Percentiles rank a stretch among this genome's conserved stretches.
phyloP scores from a whole-genome alignment of 1,284 basidiomycete species.

The Kwoniella shivajii region DNA sequence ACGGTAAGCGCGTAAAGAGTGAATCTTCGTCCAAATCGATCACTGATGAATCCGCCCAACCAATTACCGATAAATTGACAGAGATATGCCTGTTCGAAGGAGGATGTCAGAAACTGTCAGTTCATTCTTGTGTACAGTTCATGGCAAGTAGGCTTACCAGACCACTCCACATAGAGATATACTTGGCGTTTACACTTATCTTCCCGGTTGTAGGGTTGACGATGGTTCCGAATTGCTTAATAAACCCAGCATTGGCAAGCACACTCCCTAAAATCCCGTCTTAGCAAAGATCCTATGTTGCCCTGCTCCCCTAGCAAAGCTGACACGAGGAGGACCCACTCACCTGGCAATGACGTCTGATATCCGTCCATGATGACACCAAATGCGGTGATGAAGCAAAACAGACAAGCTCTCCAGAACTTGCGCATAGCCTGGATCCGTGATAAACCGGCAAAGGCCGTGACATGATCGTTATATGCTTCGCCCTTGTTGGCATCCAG shows the following conservation, averaged over 20 bases:
- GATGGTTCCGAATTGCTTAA: slow-evolving; percentile 18
- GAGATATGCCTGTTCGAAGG: slow-evolving; percentile 1
- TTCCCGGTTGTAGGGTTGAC: slow-evolving; percentile 4
- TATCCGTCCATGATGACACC: slow-evolving; percentile 25
- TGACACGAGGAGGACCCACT: not conserved
- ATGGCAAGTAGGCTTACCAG: slow-evolving; percentile 1
- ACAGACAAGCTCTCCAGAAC: slow-evolving; percentile 17
- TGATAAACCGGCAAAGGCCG: slow-evolving; percentile 15
- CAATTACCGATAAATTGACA: slow-evolving; percentile 18
- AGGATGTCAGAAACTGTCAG: not conserved
- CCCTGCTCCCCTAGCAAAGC: not conserved
- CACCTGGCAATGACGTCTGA: slow-evolving; percentile 18
- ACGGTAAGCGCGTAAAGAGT: slow-evolving; percentile 6
- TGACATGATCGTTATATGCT: not conserved
- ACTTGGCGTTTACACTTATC: slow-evolving; percentile 8
- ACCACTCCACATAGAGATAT: slow-evolving; percentile 22
- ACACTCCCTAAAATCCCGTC: slow-evolving; percentile 11
- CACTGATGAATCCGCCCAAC: slow-evolving; percentile 10
- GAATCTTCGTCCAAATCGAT: slow-evolving; percentile 8
- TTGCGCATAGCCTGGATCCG: slow-evolving; percentile 13
- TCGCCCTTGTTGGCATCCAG: not conserved
- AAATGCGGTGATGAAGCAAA: slow-evolving; percentile 15
- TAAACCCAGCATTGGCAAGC: slow-evolving; percentile 26
- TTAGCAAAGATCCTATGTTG: not conserved
- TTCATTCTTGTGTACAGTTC: slow-evolving; percentile 8